A percentile compares a stretch with the other conserved stretches of the same genome.
Evolutionary conservation across 2,329 filamentous ascomycete species (phyloP).

Genomic region (Botrytis byssoidea): DNA sequence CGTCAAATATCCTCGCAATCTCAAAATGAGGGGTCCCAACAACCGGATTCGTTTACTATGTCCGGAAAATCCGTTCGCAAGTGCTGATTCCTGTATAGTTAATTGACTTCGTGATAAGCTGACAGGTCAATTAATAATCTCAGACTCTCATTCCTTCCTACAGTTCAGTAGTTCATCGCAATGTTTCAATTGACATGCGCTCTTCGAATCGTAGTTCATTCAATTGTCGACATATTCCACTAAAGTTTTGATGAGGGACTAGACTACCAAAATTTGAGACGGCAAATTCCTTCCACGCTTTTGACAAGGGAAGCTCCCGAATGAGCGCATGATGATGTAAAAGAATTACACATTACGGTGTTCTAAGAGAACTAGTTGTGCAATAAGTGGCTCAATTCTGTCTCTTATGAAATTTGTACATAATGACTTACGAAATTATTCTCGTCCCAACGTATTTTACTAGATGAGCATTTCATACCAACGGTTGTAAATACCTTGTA

Average conservation of each 20-base stretch:
- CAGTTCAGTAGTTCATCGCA: neutral
- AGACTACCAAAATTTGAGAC: neutral
- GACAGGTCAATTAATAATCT: neutral
- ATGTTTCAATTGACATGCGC: neutral
- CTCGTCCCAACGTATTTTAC: neutral
- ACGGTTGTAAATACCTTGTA: neutral
- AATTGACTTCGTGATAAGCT: neutral
- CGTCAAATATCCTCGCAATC: neutral
- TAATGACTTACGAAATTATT: neutral
- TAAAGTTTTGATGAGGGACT: slow-evolving; percentile 4
- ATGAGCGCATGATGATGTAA: slow-evolving; percentile 2
- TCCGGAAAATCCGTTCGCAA: neutral
- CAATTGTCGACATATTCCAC: neutral
- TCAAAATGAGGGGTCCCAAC: slow-evolving; percentile 3
- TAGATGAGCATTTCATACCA: neutral
- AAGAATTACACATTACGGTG: slow-evolving; percentile 2
- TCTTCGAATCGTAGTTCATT: neutral
- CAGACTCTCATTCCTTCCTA: neutral
- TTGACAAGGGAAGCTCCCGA: neutral
- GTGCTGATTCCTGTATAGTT: neutral
- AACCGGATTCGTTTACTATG: neutral
- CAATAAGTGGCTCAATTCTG: neutral
- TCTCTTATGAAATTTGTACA: neutral
- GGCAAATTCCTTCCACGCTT: slow-evolving; percentile 10
- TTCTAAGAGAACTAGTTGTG: neutral